These are phyloP conservation scores for Eucalyptus sp. DNA, from an alignment of 345 rosid species.

Conservation along the genomic window DNA sequence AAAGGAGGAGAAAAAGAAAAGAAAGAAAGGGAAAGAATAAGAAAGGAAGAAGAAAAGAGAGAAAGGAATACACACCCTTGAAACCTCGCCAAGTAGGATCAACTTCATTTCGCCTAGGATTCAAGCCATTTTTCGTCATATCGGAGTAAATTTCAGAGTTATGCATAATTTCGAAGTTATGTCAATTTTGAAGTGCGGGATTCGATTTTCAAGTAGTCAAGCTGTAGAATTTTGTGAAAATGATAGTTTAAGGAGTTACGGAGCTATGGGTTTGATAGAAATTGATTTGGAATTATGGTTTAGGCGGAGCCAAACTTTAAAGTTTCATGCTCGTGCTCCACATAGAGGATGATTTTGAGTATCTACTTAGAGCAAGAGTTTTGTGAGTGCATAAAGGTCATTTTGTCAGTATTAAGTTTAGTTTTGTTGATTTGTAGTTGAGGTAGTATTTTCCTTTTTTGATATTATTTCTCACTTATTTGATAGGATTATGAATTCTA, in stretches of 20 bases:
- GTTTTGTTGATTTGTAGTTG: not conserved
- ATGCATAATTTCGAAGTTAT: not conserved
- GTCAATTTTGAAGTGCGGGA: not conserved
- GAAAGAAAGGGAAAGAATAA: not conserved
- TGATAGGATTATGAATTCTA: not conserved
- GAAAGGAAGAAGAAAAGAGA: not conserved
- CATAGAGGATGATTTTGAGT: not conserved
- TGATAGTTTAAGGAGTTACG: not conserved
- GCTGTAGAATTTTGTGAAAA: no score
- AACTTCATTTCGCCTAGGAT: not conserved
- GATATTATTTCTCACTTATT: no score
- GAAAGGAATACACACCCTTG: not conserved
- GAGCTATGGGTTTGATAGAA: not conserved
- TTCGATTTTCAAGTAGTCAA: not conserved
- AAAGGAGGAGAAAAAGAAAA: not conserved
- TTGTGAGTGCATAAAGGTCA: not conserved
- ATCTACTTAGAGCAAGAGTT: not conserved
- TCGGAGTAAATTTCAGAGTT: not conserved
- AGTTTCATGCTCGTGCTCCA: accelerated
- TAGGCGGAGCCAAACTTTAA: not conserved
- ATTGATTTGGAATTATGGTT: not conserved
- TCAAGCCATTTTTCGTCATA: no score
- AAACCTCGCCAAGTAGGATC: not conserved
- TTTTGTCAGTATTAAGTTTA: not conserved
- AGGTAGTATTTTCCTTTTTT: not conserved